Evolutionary conservation across 768 basidiomycete species (phyloP), one percentile per base, ranked within the genome.

Genomic region (Stropharia rugosoannulata): DNA sequence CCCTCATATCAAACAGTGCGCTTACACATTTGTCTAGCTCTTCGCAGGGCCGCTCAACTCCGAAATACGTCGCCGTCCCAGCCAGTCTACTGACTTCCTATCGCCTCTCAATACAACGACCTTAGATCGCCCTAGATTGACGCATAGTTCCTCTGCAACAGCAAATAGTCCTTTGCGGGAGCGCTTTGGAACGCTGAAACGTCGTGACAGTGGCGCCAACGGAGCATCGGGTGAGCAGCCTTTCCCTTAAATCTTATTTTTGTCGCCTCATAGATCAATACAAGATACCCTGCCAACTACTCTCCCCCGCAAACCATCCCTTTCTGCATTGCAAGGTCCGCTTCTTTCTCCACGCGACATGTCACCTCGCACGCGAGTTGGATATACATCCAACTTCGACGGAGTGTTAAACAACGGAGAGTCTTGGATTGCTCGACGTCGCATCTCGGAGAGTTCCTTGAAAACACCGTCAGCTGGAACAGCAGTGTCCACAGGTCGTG

Each of bases 1-100:
- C 61, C 56, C 56, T 59, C 47, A 57, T 58, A 59, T 47, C 56
- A 48, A 53, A n/a, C 58, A 54, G 55, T 49, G 63, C 69, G 50
- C 68, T 71, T 51, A 70, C 59, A 40, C 57, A 56, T 32, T 10
- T 51, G 46, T 67, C 40, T 67, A 93, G 92, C 82, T 95, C 64
- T 92, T 93, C 68, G 75, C 89, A 61, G 86, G 89, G 43, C 76
- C 88, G 53, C 78, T 95, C 62, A 95, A 95, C 75, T 93, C 93
- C 56, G 90, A 93, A 64, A 78, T 89, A 67, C 92, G 91, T 71
- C 85, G 88, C 62, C 90, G 93, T 60, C 63, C 67, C 5, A 68
- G 67, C 49, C 90, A 90, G 71, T 89, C 90, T 47, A 83, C 76
- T 51, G 90, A 93, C 73, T 80, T 82, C 62, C 75, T 88, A 58